Percentiles rank a stretch among this genome's conserved stretches.
Evolutionary conservation across 1,284 basidiomycete genomes (phyloP).

Genomic region (Ceratorhiza oryzae-sativae): DNA sequence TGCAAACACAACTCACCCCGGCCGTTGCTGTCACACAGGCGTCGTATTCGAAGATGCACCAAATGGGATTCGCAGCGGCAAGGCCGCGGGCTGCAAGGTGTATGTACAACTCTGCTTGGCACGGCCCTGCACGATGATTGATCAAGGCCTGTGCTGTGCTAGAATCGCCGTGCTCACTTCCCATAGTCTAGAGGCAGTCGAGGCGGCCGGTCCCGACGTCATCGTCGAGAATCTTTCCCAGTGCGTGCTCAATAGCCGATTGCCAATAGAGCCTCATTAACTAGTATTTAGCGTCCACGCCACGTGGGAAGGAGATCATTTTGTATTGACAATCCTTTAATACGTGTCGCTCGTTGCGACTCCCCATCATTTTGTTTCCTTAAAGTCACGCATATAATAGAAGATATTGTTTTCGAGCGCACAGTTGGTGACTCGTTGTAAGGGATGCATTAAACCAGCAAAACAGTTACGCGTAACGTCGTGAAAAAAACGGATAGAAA

Average conservation of each 20-base stretch:
- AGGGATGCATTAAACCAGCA: background rate
- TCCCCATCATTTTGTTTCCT: background rate
- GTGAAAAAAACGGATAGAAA: slow-evolving; percentile 1
- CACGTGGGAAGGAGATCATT: slow-evolving; percentile 18
- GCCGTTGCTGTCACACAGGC: slow-evolving; percentile 21
- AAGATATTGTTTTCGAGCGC: background rate
- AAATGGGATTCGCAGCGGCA: slow-evolving; percentile 41
- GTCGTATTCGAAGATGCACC: slow-evolving; percentile 43
- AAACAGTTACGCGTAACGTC: slow-evolving; percentile 27
- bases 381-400: background rate
- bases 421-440: background rate
- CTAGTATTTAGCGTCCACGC: background rate
- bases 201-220: slow-evolving; percentile 40
- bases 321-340: background rate
- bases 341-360: background rate
- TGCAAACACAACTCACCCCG: no score
- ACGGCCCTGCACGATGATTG: background rate
- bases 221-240: slow-evolving; percentile 40
- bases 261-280: background rate
- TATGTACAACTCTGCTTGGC: background rate
- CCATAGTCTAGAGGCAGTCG: slow-evolving; percentile 23
- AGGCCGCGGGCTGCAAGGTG: slow-evolving; percentile 41
- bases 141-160: background rate
- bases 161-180: slow-evolving; percentile 26
- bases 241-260: slow-evolving; percentile 20